These are phyloP conservation scores for Secale cereale DNA, from an alignment of 176 grass and related monocot genomes.

Conservation along the genomic window DNA sequence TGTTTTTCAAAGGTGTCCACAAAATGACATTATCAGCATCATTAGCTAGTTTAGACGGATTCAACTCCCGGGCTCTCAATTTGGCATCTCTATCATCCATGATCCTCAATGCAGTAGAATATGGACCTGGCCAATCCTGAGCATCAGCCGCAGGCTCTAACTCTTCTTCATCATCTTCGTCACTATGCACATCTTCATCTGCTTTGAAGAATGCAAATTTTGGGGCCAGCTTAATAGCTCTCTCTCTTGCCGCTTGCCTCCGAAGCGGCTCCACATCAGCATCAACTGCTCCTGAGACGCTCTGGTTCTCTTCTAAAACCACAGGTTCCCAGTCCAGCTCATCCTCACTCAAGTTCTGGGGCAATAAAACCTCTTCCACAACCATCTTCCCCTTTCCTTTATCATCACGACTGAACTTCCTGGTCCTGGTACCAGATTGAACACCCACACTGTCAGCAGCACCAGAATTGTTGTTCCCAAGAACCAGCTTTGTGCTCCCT, in stretches of 20 bases:
- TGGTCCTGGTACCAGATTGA: background rate
- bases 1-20: conserved; percentile 61
- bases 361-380: conserved; percentile 33
- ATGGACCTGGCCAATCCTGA: conserved; percentile 85
- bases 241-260: conserved; percentile 47
- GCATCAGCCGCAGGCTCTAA: conserved; percentile 29
- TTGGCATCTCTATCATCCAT: conserved; percentile 62
- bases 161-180: conserved; percentile 44
- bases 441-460: conserved; percentile 3
- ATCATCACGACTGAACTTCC: conserved; percentile 19
- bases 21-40: conserved; percentile 31
- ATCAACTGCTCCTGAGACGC: background rate
- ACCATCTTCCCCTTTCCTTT: conserved; percentile 65
- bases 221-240: conserved; percentile 63
- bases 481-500: conserved; percentile 19
- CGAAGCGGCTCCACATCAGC: background rate
- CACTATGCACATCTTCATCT: conserved; percentile 45
- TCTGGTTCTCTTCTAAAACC: conserved; percentile 2
- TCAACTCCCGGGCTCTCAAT: conserved; percentile 53
- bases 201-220: conserved; percentile 87
- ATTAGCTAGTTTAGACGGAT: conserved; percentile 33
- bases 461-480: conserved; percentile 31
- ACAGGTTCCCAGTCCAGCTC: conserved; percentile 9
- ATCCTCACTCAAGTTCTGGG: conserved; percentile 7
- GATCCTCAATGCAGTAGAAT: conserved; percentile 75